phyloP scores from a whole-genome alignment of 1,284 basidiomycete genomes.

The Moniliophthora roreri region DNA sequence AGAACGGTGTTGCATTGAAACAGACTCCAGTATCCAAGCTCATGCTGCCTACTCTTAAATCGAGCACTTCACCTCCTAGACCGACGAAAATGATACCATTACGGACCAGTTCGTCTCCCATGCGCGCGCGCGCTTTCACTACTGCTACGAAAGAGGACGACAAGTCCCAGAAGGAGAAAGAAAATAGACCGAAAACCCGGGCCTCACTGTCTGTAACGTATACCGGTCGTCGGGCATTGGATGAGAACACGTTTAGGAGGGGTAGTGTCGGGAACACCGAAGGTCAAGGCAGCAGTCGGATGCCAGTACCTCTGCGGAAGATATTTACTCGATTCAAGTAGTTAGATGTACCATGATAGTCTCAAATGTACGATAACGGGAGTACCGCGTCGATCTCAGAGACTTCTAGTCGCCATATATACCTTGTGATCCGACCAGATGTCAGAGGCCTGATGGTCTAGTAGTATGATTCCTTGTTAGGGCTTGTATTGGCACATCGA shows the following conservation, averaged over 20 bases:
- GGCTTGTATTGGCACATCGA: slow-evolving; percentile 22
- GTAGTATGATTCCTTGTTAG: slow-evolving; percentile 62
- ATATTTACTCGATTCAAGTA: slow-evolving; percentile 48
- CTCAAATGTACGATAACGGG: neutral
- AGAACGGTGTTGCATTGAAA: no score
- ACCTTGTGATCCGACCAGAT: no score
- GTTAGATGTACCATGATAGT: neutral
- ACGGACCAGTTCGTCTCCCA: neutral
- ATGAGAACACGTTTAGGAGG: slow-evolving; percentile 25
- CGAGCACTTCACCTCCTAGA: neutral
- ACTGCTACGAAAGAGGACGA: neutral
- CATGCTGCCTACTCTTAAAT: neutral
- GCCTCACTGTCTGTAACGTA: slow-evolving; percentile 16
- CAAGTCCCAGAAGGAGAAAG: slow-evolving; percentile 21
- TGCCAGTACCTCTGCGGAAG: slow-evolving; percentile 44
- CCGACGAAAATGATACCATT: no score
- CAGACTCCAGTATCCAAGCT: no score
- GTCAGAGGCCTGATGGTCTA: slow-evolving; percentile 55
- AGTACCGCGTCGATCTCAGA: no score
- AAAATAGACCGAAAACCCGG: slow-evolving; percentile 11
- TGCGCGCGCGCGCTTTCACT: neutral
- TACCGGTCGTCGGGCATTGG: slow-evolving; percentile 9
- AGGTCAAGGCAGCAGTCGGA: slow-evolving; percentile 27
- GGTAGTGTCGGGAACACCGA: slow-evolving; percentile 15
- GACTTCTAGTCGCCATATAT: no score